These are phyloP conservation scores for Scheffersomyces stambukii DNA, from an alignment of 1,139 yeast genomes.

Conservation along the genomic window DNA sequence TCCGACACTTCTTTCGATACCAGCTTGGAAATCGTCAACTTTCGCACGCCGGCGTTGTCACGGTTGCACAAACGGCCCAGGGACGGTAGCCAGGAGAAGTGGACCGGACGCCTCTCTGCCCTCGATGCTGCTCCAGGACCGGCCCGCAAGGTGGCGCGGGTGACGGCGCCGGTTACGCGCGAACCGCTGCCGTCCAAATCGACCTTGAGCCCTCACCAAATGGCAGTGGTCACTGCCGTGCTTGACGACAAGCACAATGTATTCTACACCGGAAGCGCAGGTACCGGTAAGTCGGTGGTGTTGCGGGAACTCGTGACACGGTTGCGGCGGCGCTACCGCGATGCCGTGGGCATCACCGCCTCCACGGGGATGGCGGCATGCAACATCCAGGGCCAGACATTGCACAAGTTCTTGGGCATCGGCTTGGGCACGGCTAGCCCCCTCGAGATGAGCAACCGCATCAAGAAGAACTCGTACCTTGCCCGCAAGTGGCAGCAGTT, in stretches of 20 bases:
- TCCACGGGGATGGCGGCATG: conserved; percentile 92
- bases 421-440: conserved; percentile 63
- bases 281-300: conserved; percentile 82
- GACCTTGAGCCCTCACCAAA: conserved; percentile 57
- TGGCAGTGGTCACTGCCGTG: conserved; percentile 61
- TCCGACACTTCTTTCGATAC: conserved; percentile 29
- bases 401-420: conserved; percentile 74
- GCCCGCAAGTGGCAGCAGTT: conserved; percentile 55
- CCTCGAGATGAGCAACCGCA: conserved; percentile 36
- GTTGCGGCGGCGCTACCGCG: conserved; percentile 28
- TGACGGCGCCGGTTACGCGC: neutral
- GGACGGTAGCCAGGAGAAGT: no score
- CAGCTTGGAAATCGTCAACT: conserved; percentile 24
- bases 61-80: no score
- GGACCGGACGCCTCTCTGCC: no score
- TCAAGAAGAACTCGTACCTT: conserved; percentile 42
- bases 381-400: conserved; percentile 78
- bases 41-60: conserved; percentile 18
- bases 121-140: no score
- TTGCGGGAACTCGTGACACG: conserved; percentile 53
- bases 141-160: neutral
- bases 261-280: conserved; percentile 79
- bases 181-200: no score
- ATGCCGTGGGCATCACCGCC: conserved; percentile 75
- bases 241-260: conserved; percentile 49